Conservation (phyloP, 2,329 filamentous ascomycete genomes). For the Penicillium occitanis region DNA sequence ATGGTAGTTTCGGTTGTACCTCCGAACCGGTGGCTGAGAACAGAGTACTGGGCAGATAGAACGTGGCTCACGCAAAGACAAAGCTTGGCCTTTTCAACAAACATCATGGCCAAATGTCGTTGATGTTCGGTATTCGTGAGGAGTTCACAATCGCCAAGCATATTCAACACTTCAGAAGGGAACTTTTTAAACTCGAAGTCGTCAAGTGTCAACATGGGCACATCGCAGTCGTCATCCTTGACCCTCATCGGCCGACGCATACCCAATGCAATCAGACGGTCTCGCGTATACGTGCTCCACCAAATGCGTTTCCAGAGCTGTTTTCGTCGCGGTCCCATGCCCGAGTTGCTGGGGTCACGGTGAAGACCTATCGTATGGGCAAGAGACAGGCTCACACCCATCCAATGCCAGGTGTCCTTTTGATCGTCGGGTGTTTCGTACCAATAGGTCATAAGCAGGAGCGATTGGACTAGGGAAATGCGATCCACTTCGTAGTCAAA, state of each 20-base stretch:
- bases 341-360: conserved; percentile 76
- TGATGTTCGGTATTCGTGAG: conserved; percentile 72
- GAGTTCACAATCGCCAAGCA: conserved; percentile 68
- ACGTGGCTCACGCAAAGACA: conserved; percentile 88
- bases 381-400: conserved; percentile 90
- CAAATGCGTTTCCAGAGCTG: conserved; percentile 92
- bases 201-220: conserved; percentile 79
- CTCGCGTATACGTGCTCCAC: conserved; percentile 97
- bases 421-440: conserved; percentile 96
- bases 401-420: conserved; percentile 98
- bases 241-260: conserved; percentile 92
- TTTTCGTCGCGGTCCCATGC: conserved; percentile 70
- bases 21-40: conserved; percentile 76
- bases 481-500: conserved; percentile 93
- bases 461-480: conserved; percentile 80
- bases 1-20: conserved; percentile 73
- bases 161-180: conserved; percentile 65
- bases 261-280: conserved; percentile 85
- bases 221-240: conserved; percentile 90
- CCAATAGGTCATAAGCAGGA: conserved; percentile 94
- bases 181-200: conserved; percentile 79
- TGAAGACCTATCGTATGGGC: conserved; percentile 93
- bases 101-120: conserved; percentile 78
- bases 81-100: conserved; percentile 85
- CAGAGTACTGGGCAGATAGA: conserved; percentile 86